Evolutionary conservation across 352 stramenopile genomes (phyloP).

Genomic region (Thraustotheca clavata): DNA sequence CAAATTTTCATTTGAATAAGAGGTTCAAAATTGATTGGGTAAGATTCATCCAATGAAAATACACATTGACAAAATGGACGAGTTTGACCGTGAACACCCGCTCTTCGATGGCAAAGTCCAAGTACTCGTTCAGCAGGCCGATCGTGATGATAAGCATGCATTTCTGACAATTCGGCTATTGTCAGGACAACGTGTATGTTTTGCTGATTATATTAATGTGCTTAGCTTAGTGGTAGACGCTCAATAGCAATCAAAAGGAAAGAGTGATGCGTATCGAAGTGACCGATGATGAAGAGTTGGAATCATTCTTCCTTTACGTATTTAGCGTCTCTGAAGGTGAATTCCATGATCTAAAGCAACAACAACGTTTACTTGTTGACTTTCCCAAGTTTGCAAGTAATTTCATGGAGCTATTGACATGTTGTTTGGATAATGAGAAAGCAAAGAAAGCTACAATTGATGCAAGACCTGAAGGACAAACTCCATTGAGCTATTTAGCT

Average conservation of each 20-base stretch:
- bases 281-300: constrained; percentile 85
- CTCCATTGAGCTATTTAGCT: constrained; percentile 72
- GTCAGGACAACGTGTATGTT: constrained; percentile 57
- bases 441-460: constrained; percentile 11
- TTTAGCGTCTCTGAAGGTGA: constrained; percentile 92
- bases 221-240: constrained; percentile 1
- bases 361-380: constrained; percentile 90
- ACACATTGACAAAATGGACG: constrained; percentile 41
- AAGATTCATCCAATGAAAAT: background rate
- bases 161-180: constrained; percentile 70
- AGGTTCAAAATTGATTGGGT: background rate
- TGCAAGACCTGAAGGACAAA: constrained; percentile 50
- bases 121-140: constrained; percentile 72
- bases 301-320: constrained; percentile 89
- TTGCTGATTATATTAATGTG: background rate
- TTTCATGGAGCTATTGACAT: constrained; percentile 89
- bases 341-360: constrained; percentile 91
- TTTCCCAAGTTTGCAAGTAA: constrained; percentile 88
- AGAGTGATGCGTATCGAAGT: constrained; percentile 89
- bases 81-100: constrained; percentile 64
- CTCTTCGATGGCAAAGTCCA: constrained; percentile 79
- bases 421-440: constrained; percentile 71
- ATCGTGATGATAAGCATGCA: constrained; percentile 69
- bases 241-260: constrained; percentile 72
- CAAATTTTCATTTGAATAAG: constrained; percentile 10